Percentiles rank a stretch among this genome's conserved stretches.
Evolutionary conservation across 139 green algal genomes (phyloP).

Genomic region (Ulvella scutata): DNA sequence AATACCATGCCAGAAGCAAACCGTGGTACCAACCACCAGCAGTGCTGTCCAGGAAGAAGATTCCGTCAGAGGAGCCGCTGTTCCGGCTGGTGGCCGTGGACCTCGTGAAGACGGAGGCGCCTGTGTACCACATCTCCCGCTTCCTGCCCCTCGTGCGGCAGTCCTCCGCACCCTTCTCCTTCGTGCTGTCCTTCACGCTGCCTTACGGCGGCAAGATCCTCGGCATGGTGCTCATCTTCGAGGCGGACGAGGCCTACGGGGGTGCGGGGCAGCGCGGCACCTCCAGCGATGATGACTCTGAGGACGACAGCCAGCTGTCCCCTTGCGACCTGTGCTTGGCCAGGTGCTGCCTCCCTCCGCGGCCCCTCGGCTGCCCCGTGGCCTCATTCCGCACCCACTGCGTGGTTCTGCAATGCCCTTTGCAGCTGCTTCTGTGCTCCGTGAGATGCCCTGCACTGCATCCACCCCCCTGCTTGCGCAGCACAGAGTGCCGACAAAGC

Average conservation of each 20-base stretch:
- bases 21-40: too few relatives aligned
- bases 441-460: neutral
- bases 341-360: slow-evolving; percentile 17
- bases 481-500: neutral
- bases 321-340: slow-evolving; percentile 40
- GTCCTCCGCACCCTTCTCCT: slow-evolving; percentile 21
- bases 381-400: neutral
- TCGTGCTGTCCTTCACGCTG: slow-evolving; percentile 47
- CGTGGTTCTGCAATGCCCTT: neutral
- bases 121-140: slow-evolving; percentile 6
- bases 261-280: slow-evolving; percentile 10
- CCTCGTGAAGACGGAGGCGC: slow-evolving; percentile 13
- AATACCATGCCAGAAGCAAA: too few relatives aligned
- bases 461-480: neutral
- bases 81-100: slow-evolving; percentile 36
- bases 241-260: slow-evolving; percentile 25
- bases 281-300: slow-evolving; percentile 13
- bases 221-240: slow-evolving; percentile 34
- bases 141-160: slow-evolving; percentile 15
- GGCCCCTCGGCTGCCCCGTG: neutral
- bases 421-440: neutral
- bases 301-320: slow-evolving; percentile 20
- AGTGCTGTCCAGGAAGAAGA: neutral
- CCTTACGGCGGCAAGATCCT: slow-evolving; percentile 30
- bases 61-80: slow-evolving; percentile 14